Evolutionary conservation across 345 rosid genomes (phyloP).

Genomic region (Linum usitatissimum): DNA sequence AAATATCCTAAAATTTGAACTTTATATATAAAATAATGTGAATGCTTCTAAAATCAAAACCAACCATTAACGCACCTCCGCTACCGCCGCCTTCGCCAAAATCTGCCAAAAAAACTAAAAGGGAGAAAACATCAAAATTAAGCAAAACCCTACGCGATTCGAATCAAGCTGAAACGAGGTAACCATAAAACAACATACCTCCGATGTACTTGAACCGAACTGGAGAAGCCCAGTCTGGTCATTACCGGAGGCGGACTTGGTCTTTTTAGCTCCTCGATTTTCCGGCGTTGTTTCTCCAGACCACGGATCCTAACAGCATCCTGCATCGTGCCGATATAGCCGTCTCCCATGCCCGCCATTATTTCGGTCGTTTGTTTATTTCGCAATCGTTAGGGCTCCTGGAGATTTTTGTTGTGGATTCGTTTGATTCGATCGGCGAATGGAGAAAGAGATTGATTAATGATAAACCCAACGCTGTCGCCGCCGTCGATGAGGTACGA

Average conservation of each 20-base stretch:
- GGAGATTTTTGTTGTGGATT: no score
- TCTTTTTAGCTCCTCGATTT: conserved; percentile 89
- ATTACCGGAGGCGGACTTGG: conserved; percentile 69
- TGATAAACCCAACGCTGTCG: no score
- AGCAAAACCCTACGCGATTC: not conserved
- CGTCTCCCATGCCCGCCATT: conserved; percentile 99
- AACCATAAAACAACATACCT: conserved; percentile 31
- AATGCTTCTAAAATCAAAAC: no score
- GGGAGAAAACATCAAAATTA: not conserved
- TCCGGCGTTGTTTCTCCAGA: conserved; percentile 95
- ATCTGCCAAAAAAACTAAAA: conserved; percentile 32
- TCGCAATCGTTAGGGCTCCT: no score
- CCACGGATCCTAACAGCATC: conserved; percentile 97
- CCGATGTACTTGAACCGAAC: conserved; percentile 89
- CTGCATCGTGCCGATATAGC: conserved; percentile 97
- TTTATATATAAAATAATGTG: no score
- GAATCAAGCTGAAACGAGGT: conserved; percentile 1
- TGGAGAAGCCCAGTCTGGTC: conserved; percentile 95
- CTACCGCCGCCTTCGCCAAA: conserved; percentile 90
- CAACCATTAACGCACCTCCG: no score
- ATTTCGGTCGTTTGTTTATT: conserved; percentile 10
- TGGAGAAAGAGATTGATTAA: no score
- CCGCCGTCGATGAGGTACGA: no score
- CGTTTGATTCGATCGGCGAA: no score
- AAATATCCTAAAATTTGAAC: no score